Conservation (phyloP, 208 protist species). For the Trypanosoma brucei region DNA sequence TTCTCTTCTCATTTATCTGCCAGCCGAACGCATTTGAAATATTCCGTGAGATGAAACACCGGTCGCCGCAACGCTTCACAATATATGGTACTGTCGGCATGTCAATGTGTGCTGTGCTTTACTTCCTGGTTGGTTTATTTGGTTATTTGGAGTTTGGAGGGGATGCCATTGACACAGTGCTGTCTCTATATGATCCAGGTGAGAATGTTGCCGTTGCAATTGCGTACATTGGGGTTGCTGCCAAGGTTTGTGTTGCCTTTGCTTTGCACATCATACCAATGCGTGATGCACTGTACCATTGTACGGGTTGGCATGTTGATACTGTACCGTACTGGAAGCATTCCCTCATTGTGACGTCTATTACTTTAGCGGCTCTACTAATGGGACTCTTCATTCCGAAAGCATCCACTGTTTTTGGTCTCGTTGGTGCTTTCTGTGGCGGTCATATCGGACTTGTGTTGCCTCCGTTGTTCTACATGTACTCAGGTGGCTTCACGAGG, state of each 20-base stretch:
- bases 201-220: constrained; percentile 51
- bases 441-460: constrained; percentile 71
- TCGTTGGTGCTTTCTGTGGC: constrained; percentile 60
- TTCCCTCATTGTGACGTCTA: constrained; percentile 29
- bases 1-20: constrained; percentile 65
- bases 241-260: constrained; percentile 74
- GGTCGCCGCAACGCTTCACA: constrained; percentile 37
- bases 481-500: constrained; percentile 39
- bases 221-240: constrained; percentile 60
- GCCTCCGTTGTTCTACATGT: constrained; percentile 71
- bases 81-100: constrained; percentile 46
- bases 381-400: constrained; percentile 66
- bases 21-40: constrained; percentile 66
- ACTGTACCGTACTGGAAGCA: constrained; percentile 58
- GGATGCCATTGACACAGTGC: constrained; percentile 36
- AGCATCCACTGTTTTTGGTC: constrained; percentile 65
- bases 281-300: constrained; percentile 58
- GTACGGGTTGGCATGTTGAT: constrained; percentile 46
- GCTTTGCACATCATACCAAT: constrained; percentile 60
- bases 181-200: constrained; percentile 55
- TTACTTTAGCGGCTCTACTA: constrained; percentile 44
- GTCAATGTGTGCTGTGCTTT: constrained; percentile 61
- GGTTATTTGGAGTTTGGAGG: constrained; percentile 65
- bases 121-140: constrained; percentile 70
- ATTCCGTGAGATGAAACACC: constrained; percentile 45